Conservation (phyloP, 2,329 filamentous ascomycete species). For the Thielaviopsis ethacetica region DNA sequence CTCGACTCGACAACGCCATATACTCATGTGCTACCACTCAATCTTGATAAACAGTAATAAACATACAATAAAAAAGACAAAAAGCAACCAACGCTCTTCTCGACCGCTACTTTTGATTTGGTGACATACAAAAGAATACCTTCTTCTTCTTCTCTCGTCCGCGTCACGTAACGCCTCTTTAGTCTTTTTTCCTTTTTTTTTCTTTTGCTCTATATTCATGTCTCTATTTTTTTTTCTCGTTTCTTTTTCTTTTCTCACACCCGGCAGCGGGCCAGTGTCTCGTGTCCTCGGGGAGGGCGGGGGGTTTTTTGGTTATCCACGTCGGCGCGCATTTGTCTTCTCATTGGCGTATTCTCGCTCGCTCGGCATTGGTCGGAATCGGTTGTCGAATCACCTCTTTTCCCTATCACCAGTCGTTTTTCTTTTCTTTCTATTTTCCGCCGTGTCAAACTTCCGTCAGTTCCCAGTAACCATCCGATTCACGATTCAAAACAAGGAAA, state of each 20-base stretch:
- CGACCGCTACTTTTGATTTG: background rate
- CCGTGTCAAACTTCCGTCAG: too few relatives aligned
- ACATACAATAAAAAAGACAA: background rate
- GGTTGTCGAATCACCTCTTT: too few relatives aligned
- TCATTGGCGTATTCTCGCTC: too few relatives aligned
- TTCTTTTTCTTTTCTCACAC: background rate
- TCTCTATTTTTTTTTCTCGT: background rate
- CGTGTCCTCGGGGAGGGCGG: background rate
- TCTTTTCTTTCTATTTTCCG: background rate
- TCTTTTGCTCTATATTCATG: background rate
- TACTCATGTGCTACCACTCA: background rate
- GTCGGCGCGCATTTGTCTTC: too few relatives aligned
- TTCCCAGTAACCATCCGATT: background rate
- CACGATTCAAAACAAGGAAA: background rate
- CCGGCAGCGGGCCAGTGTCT: background rate
- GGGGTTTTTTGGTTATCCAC: too few relatives aligned
- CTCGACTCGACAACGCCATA: background rate
- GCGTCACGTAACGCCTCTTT: background rate
- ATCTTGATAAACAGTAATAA: background rate
- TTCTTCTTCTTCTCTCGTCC: background rate
- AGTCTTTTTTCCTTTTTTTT: background rate
- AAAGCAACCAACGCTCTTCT: background rate
- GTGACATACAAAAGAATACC: background rate
- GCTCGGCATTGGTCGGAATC: too few relatives aligned
- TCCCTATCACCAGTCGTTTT: background rate